phyloP scores from a whole-genome alignment of 768 basidiomycete genomes.

The Zangia roseola region DNA sequence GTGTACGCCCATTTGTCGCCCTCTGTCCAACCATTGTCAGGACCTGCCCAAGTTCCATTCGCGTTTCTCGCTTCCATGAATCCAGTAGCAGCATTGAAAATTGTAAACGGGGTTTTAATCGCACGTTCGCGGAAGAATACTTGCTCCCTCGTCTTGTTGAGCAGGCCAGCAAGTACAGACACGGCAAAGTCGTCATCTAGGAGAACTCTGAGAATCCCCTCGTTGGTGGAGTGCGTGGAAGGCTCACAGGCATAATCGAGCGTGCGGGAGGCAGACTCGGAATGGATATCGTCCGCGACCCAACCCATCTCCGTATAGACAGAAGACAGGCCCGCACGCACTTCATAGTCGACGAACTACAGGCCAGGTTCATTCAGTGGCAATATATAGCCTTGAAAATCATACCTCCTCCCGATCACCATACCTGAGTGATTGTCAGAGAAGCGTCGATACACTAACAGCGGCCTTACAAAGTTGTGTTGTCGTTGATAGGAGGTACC shows the following conservation, averaged over 20 bases:
- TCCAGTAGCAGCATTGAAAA: conserved; percentile 66
- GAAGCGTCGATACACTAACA: neutral
- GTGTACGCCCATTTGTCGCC: conserved; percentile 79
- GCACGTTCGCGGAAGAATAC: conserved; percentile 57
- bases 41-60: conserved; percentile 71
- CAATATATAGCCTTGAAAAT: neutral
- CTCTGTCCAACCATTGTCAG: conserved; percentile 77
- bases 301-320: conserved; percentile 69
- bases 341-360: conserved; percentile 76
- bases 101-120: conserved; percentile 51
- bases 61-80: conserved; percentile 82
- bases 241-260: conserved; percentile 73
- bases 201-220: neutral
- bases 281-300: conserved; percentile 78
- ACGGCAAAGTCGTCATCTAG: conserved; percentile 79
- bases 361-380: neutral
- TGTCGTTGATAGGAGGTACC: conserved; percentile 58
- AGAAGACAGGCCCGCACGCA: conserved; percentile 70
- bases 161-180: conserved; percentile 54
- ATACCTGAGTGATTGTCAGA: conserved; percentile 42
- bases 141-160: conserved; percentile 51
- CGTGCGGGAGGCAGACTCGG: conserved; percentile 76
- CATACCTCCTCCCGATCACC: conserved; percentile 69
- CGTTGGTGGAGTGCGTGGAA: neutral
- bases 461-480: conserved; percentile 44